A percentile compares a stretch with the other conserved stretches of the same genome.
phyloP scores from a whole-genome alignment of 345 rosid genomes.

The Moricandia arvensis region DNA sequence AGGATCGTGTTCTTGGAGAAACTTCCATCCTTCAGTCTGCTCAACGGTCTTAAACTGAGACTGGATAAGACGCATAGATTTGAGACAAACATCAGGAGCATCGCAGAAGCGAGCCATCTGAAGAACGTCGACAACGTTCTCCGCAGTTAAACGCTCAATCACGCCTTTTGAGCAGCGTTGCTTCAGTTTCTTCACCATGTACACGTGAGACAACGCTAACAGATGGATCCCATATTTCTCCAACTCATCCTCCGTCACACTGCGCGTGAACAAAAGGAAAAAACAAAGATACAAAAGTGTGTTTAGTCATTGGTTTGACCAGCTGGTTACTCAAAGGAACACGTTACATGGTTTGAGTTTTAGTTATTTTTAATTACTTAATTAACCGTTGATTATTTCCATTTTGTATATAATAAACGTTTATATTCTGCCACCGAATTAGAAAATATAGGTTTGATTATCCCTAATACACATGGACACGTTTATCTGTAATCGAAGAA shows the following conservation, averaged over 20 bases:
- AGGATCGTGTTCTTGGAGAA: constrained; percentile 72
- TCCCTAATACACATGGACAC: too few species aligned
- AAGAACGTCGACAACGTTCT: constrained; percentile 74
- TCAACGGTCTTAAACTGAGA: constrained; percentile 54
- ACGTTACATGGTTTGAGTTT: background rate
- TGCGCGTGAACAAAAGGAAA: constrained; percentile 22
- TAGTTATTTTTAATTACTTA: background rate
- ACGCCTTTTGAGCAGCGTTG: constrained; percentile 55
- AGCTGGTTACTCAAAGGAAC: background rate
- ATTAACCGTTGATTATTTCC: constrained; percentile 20
- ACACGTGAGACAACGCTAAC: constrained; percentile 74
- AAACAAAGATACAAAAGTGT: background rate
- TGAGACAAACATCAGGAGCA: constrained; percentile 67
- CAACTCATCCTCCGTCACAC: constrained; percentile 63
- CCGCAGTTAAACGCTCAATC: constrained; percentile 48
- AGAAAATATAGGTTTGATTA: background rate
- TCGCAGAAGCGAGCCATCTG: constrained; percentile 79
- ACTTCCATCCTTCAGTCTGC: constrained; percentile 76
- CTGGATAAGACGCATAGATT: constrained; percentile 55
- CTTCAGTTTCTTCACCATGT: constrained; percentile 64
- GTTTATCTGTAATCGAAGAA: too few species aligned
- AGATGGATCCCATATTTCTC: constrained; percentile 72
- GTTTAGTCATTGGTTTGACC: constrained; percentile 7
- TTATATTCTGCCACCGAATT: background rate
- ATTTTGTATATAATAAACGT: background rate